These are phyloP conservation scores for Tagetes erecta DNA, from an alignment of 129 eudicot species.

Conservation along the genomic window DNA sequence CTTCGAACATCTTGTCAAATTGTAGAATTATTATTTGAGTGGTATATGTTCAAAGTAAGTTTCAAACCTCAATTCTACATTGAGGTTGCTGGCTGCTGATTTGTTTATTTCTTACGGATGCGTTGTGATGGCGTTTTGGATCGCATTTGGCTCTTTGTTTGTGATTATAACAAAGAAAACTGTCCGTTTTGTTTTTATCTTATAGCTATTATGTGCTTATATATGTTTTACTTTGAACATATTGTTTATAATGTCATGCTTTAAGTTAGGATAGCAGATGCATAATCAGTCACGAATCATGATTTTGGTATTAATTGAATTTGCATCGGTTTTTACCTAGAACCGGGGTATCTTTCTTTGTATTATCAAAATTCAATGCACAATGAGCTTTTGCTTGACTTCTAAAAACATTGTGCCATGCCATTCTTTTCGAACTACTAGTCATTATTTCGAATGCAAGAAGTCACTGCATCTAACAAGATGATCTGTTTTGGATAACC, in stretches of 20 bases:
- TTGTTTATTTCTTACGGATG: neutral
- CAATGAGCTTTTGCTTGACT: neutral
- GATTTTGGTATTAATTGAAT: neutral
- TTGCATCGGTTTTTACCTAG: neutral
- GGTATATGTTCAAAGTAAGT: neutral
- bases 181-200: neutral
- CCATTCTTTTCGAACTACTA: neutral
- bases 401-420: neutral
- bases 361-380: neutral
- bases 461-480: neutral
- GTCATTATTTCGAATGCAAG: neutral
- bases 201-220: neutral
- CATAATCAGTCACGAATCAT: slow-evolving; percentile 1
- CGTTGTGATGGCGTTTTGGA: neutral
- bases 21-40: slow-evolving; percentile 1
- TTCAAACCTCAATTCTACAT: neutral
- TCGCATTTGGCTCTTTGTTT: neutral
- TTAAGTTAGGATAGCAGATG: slow-evolving; percentile 6
- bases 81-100: slow-evolving; percentile 1
- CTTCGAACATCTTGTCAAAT: slow-evolving; percentile 7
- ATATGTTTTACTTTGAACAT: neutral
- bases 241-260: neutral
- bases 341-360: neutral
- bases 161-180: slow-evolving; percentile 7
- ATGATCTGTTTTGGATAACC: neutral